Evolutionary conservation across 2,329 filamentous ascomycete species (phyloP), one percentile per base, ranked within the genome.

Genomic region (Aspergillus hortae): DNA sequence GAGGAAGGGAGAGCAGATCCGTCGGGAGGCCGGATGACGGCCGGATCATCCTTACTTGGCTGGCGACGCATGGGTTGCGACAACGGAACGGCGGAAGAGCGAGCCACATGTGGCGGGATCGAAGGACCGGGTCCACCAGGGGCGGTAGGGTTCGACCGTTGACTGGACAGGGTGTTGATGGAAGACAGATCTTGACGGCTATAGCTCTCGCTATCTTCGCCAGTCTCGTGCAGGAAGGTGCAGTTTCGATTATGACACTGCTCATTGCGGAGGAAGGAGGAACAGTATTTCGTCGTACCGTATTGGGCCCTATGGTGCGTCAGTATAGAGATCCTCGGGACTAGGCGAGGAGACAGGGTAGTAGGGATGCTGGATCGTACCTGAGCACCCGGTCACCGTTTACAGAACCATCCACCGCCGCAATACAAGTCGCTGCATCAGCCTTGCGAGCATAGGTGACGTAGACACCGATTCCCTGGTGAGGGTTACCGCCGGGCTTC

Each of bases 261-360:
- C 71, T 99, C 94, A 60, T 95, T 91, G 52, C 95, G 88, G 15
- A 99, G 80, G 78, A 95, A 99, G 4, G 94, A 92, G 0, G 94
- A 99, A 71, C 94, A 99, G 72, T 99, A 99, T 70, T 99, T 99
- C 4, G 94, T 99, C 0, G 94, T 99, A 21, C 94, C 94, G 59
- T 86, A 87, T 67, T 87, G 85, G 11, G 85, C 85, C 61, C 85
- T 83, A 52, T 42, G 49, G 6, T 5, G 4, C 5, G 48, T 58
- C 43, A 52, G 52, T 51, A 50, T 48, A 10, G 44, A 3, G 43
- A 23, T 3, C 19, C n/a, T n/a, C 5, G 35, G 6, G 35, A 4
- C 35, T 7, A 30, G 5, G 38, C 23, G 14, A 33, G 23, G 23
- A 23, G 23, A 23, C 23, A 6, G 23, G 23, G 5, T 23, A 23